Evolutionary conservation across 306 rosid genomes (phyloP).

Genomic region (Morella rubra): DNA sequence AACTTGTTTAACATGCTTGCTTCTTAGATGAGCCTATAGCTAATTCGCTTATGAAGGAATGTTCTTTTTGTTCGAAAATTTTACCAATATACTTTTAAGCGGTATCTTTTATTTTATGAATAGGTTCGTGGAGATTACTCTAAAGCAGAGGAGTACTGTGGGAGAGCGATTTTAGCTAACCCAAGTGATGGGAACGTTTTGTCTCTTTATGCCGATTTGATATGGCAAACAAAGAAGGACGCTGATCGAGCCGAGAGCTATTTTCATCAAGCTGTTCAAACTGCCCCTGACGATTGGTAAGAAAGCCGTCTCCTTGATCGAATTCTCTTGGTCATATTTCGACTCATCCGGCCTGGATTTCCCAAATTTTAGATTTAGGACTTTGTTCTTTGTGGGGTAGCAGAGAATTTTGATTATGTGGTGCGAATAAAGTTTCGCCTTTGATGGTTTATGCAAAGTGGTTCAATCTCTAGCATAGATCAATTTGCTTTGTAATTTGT

Average conservation of each 20-base stretch:
- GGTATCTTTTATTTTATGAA: slow-evolving; percentile 3
- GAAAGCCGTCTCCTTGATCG: background rate
- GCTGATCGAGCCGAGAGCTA: slow-evolving; percentile 63
- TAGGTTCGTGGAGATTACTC: slow-evolving; percentile 64
- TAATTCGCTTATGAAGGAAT: background rate
- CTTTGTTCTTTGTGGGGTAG: background rate
- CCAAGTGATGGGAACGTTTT: slow-evolving; percentile 58
- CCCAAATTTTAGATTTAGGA: background rate
- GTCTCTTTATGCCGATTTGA: slow-evolving; percentile 61
- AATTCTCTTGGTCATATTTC: background rate
- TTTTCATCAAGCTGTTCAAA: slow-evolving; percentile 67
- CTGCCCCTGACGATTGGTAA: slow-evolving; percentile 68
- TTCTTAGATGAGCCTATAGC: background rate
- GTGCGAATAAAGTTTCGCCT: background rate
- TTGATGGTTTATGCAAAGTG: background rate
- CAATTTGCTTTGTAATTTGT: background rate
- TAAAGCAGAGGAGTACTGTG: slow-evolving; percentile 70
- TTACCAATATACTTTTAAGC: background rate
- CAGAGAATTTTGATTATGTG: background rate
- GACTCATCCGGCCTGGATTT: background rate
- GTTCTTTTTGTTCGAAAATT: background rate
- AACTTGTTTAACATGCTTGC: background rate
- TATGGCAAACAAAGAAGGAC: slow-evolving; percentile 66
- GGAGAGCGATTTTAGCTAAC: slow-evolving; percentile 66
- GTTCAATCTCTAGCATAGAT: background rate